Evolutionary conservation across 163 green algal species (phyloP).

Genomic region (Prototheca stagnorum): DNA sequence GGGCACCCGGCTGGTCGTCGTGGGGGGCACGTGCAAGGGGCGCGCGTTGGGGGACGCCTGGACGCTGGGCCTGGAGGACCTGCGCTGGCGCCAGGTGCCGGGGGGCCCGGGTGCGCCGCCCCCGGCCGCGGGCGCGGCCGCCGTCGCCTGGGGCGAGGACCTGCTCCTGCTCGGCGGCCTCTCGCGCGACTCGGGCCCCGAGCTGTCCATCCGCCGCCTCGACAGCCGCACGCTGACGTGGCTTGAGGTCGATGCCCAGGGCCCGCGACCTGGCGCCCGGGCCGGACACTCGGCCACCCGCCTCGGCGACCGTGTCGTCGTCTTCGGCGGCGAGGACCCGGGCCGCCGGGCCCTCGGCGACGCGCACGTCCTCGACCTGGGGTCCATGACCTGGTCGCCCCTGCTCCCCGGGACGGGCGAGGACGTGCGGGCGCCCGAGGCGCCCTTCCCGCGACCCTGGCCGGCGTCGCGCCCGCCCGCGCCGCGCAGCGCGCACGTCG

Average conservation of each 20-base stretch:
- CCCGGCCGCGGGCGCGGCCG: not conserved
- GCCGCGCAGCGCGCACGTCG: conserved; percentile 51
- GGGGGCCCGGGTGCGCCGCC: too few species aligned
- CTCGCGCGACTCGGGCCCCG: conserved; percentile 12
- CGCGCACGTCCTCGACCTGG: conserved; percentile 58
- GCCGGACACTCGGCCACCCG: conserved; percentile 57
- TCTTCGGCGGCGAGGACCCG: conserved; percentile 83
- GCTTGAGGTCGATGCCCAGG: conserved; percentile 1
- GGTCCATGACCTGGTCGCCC: conserved; percentile 23
- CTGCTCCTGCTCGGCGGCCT: conserved; percentile 65
- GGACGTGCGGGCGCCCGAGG: not conserved
- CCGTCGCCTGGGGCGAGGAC: not conserved
- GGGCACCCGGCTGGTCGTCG: conserved; percentile 37
- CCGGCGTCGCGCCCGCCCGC: conserved; percentile 11
- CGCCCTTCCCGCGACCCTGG: not conserved
- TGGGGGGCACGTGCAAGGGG: conserved; percentile 65
- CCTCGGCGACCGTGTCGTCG: conserved; percentile 38
- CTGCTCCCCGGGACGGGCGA: too few species aligned
- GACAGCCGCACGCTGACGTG: conserved; percentile 14
- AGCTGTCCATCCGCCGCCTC: conserved; percentile 36
- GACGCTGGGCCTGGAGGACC: conserved; percentile 43
- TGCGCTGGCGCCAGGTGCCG: conserved; percentile 38
- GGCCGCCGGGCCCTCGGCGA: conserved; percentile 50
- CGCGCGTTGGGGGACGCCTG: conserved; percentile 61
- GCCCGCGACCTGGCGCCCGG: conserved; percentile 25